These are phyloP conservation scores for Torulaspora microellipsoides DNA, from an alignment of 805 yeast species.

Conservation along the genomic window DNA sequence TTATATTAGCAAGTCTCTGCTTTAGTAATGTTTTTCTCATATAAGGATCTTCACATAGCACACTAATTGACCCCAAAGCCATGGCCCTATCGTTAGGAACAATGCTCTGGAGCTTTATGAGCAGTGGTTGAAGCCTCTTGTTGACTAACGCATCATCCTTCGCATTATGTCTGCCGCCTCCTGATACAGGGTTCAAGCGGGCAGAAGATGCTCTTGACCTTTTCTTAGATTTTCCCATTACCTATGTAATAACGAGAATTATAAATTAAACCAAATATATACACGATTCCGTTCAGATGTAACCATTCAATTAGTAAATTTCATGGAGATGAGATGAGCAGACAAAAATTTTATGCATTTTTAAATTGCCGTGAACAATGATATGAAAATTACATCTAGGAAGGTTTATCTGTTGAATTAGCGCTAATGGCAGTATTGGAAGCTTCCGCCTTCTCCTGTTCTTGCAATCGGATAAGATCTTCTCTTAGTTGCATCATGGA, in stretches of 20 bases:
- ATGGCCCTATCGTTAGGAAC: conserved; percentile 69
- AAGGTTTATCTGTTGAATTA: too few species aligned
- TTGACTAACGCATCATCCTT: conserved; percentile 47
- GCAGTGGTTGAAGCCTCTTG: conserved; percentile 62
- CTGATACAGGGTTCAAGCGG: conserved; percentile 35
- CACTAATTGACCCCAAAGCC: conserved; percentile 70
- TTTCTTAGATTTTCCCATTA: conserved; percentile 74
- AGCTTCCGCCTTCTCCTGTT: conserved; percentile 10
- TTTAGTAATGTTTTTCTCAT: conserved; percentile 62
- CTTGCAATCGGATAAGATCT: conserved; percentile 17
- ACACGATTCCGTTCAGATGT: too few species aligned
- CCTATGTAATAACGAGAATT: neutral
- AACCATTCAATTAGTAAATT: too few species aligned
- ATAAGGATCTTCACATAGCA: conserved; percentile 62
- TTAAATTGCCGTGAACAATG: neutral
- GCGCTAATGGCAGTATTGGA: neutral
- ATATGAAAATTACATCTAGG: too few species aligned
- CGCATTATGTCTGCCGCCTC: conserved; percentile 30
- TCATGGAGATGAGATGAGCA: conserved; percentile 11
- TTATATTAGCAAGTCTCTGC: conserved; percentile 61
- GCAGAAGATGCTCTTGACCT: conserved; percentile 48
- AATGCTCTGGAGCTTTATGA: conserved; percentile 57
- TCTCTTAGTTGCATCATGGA: conserved; percentile 16
- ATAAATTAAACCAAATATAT: neutral
- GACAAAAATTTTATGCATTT: conserved; percentile 1